These are phyloP conservation scores for Heliocybe sulcata DNA, from an alignment of 1,284 basidiomycete species.

Conservation along the genomic window DNA sequence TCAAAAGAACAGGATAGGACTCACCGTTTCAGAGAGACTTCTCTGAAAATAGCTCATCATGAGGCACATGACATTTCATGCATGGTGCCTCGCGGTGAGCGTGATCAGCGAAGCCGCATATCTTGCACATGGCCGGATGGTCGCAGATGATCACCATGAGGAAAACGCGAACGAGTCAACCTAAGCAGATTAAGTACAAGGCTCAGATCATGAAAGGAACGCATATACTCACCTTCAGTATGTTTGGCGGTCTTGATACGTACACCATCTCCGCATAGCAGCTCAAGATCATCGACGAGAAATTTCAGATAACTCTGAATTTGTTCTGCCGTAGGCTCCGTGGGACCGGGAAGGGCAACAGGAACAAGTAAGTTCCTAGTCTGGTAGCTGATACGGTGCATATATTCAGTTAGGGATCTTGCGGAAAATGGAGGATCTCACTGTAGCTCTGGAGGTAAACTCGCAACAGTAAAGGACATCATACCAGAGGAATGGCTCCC, in stretches of 20 bases:
- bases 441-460: slow-evolving; percentile 11
- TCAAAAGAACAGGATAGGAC: background rate
- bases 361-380: slow-evolving; percentile 11
- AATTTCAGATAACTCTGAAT: slow-evolving; percentile 12
- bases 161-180: slow-evolving; percentile 16
- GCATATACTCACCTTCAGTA: slow-evolving; percentile 13
- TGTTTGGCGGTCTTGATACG: slow-evolving; percentile 10
- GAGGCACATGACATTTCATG: slow-evolving; percentile 15
- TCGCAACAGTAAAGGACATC: slow-evolving; percentile 11
- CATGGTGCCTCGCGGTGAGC: slow-evolving; percentile 15
- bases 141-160: slow-evolving; percentile 21
- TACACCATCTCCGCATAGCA: slow-evolving; percentile 14
- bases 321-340: slow-evolving; percentile 13
- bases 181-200: slow-evolving; percentile 7
- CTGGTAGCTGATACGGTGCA: slow-evolving; percentile 11
- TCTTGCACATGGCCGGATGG: slow-evolving; percentile 24
- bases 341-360: slow-evolving; percentile 13
- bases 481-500: slow-evolving; percentile 6
- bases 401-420: too few species aligned
- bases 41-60: slow-evolving; percentile 12
- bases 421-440: too few species aligned
- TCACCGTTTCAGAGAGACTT: slow-evolving; percentile 12
- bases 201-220: too few species aligned
- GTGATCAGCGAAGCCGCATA: slow-evolving; percentile 23
- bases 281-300: slow-evolving; percentile 15